Percentiles rank a stretch among this genome's conserved stretches.
Conservation (phyloP, 805 yeast species). For the Nakazawaea sp. region DNA sequence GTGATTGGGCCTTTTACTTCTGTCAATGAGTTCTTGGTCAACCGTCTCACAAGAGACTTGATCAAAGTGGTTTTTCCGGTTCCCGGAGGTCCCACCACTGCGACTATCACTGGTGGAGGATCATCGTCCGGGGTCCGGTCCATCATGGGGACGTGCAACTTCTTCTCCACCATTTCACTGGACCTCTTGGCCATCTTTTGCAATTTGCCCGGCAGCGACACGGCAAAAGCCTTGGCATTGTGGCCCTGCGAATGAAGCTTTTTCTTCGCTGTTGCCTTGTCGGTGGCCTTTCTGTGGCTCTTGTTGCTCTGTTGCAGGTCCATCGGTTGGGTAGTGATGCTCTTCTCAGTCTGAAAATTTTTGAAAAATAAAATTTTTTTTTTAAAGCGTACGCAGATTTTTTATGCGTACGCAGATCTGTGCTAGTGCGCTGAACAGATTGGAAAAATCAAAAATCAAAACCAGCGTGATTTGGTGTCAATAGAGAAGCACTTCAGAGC, state of each 20-base stretch:
- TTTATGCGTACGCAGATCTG: no score
- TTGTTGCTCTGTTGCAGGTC: constrained; percentile 60
- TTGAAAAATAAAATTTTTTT: no score
- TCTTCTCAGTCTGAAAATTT: no score
- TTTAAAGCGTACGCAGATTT: no score
- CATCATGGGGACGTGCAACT: constrained; percentile 94
- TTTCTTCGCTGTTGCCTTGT: constrained; percentile 64
- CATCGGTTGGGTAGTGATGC: no score
- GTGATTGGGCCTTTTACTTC: constrained; percentile 96
- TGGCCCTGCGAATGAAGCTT: constrained; percentile 83
- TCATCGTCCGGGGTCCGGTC: constrained; percentile 96
- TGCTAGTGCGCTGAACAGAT: no score
- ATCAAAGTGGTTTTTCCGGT: constrained; percentile 95
- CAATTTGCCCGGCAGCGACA: constrained; percentile 78
- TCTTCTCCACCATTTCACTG: constrained; percentile 75
- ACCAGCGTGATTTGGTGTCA: no score
- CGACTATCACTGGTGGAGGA: constrained; percentile 94
- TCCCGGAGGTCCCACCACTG: constrained; percentile 98
- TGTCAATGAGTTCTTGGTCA: constrained; percentile 76
- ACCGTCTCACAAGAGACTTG: constrained; percentile 78
- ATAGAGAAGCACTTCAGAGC: no score
- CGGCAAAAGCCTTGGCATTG: constrained; percentile 80
- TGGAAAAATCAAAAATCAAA: no score
- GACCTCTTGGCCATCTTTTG: constrained; percentile 79
- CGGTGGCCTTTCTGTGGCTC: constrained; percentile 62